These are phyloP conservation scores for Phialocephala sp. DNA, from an alignment of 2,329 filamentous ascomycete genomes.

Conservation along the genomic window DNA sequence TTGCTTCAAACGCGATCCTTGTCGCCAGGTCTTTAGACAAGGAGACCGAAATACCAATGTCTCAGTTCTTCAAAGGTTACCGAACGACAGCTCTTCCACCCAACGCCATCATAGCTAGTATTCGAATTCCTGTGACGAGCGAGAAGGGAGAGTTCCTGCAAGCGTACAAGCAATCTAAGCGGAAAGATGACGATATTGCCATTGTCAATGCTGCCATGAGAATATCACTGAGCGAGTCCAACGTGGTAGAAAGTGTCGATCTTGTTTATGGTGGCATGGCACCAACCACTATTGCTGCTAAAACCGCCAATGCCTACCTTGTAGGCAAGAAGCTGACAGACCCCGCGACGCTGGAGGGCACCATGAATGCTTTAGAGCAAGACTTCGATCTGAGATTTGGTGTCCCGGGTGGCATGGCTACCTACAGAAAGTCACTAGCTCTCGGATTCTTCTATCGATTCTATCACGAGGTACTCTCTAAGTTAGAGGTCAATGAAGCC, in stretches of 20 bases:
- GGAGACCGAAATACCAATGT: conserved; percentile 88
- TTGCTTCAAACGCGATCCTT: conserved; percentile 82
- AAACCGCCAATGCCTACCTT: conserved; percentile 75
- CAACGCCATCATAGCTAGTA: conserved; percentile 83
- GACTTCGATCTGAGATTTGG: conserved; percentile 91
- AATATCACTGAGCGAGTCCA: conserved; percentile 70
- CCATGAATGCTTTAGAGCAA: conserved; percentile 85
- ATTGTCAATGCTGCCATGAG: conserved; percentile 91
- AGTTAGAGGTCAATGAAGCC: conserved; percentile 55
- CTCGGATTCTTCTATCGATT: conserved; percentile 97
- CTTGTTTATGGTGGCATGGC: conserved; percentile 97
- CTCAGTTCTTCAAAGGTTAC: conserved; percentile 91
- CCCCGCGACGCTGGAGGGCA: conserved; percentile 82
- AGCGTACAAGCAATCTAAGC: conserved; percentile 94
- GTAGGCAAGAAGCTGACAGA: conserved; percentile 81
- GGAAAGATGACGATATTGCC: conserved; percentile 97
- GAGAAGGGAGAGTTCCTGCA: conserved; percentile 82
- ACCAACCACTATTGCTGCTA: conserved; percentile 85
- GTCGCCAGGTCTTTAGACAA: conserved; percentile 77
- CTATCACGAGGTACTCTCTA: conserved; percentile 83
- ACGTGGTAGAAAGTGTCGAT: conserved; percentile 75
- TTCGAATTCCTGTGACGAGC: conserved; percentile 80
- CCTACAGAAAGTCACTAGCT: conserved; percentile 88
- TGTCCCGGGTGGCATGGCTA: conserved; percentile 97
- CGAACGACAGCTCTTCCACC: conserved; percentile 79